phyloP scores from a whole-genome alignment of 176 grass and related monocot genomes.

The Elymus sibiricus region DNA sequence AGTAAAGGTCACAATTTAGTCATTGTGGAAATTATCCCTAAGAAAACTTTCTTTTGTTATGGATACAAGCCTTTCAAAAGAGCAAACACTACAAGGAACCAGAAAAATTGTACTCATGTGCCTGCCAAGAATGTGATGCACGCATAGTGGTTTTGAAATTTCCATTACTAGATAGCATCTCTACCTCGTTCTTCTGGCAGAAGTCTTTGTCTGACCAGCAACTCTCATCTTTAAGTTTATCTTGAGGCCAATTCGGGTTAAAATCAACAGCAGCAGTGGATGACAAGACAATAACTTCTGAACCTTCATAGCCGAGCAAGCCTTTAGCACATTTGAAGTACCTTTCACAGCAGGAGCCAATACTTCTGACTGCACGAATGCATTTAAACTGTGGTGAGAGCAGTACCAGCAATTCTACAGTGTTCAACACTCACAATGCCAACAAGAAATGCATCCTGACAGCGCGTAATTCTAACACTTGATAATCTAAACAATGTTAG shows the following conservation, averaged over 20 bases:
- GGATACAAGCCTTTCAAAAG: not conserved
- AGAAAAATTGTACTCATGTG: not conserved
- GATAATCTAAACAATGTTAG: not conserved
- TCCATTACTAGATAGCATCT: not conserved
- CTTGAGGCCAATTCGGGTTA: conserved; percentile 39
- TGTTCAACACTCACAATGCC: not conserved
- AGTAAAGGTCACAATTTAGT: not conserved
- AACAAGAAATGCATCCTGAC: not conserved
- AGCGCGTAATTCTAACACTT: not conserved
- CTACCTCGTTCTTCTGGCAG: conserved; percentile 34
- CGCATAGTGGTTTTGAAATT: not conserved
- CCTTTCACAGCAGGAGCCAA: conserved; percentile 28
- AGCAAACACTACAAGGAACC: not conserved
- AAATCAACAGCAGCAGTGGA: conserved; percentile 38
- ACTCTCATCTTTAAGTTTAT: conserved; percentile 29
- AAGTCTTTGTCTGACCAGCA: conserved; percentile 45
- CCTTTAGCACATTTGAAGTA: conserved; percentile 44
- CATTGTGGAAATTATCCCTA: not conserved
- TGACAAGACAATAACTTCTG: conserved; percentile 40
- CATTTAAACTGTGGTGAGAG: not conserved
- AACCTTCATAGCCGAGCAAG: conserved; percentile 30
- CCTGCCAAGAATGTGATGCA: not conserved
- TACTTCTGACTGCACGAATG: conserved; percentile 37
- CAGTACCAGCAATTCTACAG: not conserved
- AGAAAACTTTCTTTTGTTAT: not conserved